Base-by-base conservation (phyloP, 2,329 filamentous ascomycete species). In the Sarocladium kiliense region DNA sequence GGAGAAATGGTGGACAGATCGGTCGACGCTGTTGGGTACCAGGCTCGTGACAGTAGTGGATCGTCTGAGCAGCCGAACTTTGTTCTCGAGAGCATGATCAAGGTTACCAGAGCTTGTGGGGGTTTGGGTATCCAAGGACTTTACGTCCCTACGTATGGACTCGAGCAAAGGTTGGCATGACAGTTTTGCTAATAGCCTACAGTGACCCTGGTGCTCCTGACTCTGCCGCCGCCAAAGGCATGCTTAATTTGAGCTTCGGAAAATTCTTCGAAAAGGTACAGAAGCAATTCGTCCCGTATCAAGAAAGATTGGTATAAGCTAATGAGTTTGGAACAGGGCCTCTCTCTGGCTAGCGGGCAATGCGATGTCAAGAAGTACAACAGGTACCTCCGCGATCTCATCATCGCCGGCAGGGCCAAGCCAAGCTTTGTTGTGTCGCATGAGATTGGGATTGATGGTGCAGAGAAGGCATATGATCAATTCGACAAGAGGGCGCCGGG, bases 331-430 rank as follows among this genome's bases (percentile, higher is more conserved):
- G 6, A 0, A 25, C 16, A 83, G 79, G 82, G 83, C 1, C 71
- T 87, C 4, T 75, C 76, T 2, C 70, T 87, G 2, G 78, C 80
- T 10, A 84, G 81, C 2, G 82, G 84, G 0, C 82, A 87, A 63
- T 87, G 84, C 69, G 87, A 87, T 58, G 84, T 87, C 60, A 87
- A 87, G 68, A 72, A 78, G 1, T 87, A 87, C 67, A 87, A 87
- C 64, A 74, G 83, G 23, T 85, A 87, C 62, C 68, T 87, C 37
- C 76, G 84, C 12, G 84, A 87, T 58, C 71, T 88, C 62, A 87
- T 87, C 61, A 81, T 87, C 42, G 70, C 80, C 0, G 83, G 84
- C 2, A 79, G 77, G 57, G 85, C 84, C 1, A 86, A 84, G 65
- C 85, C 85, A 3, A 83, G 78, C 55, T 88, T 87, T 60, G 82